Conservation (phyloP, 164 flowering plant species). For the Tinospora cordifolia region DNA sequence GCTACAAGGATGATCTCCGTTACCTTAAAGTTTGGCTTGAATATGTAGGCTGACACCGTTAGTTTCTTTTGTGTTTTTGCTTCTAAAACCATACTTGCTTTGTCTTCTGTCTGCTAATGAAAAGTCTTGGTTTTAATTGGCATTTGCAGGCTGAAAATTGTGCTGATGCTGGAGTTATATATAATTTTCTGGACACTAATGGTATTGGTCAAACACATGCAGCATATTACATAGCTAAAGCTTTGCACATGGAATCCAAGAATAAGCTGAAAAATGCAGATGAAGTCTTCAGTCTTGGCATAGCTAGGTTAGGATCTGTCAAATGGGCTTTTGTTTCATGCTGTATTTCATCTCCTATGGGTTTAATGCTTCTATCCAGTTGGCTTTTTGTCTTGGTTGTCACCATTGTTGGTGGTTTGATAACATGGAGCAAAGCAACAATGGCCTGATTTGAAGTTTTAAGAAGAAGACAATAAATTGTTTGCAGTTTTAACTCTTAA, state of each 20-base stretch:
- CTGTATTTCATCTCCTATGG: not conserved
- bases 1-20: slow-evolving; percentile 78
- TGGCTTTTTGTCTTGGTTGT: not conserved
- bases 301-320: slow-evolving; percentile 45
- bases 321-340: not conserved
- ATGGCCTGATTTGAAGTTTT: not conserved
- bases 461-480: not conserved
- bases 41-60: slow-evolving; percentile 56
- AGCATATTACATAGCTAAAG: slow-evolving; percentile 58
- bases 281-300: slow-evolving; percentile 63
- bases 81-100: not conserved
- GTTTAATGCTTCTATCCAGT: not conserved
- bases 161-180: slow-evolving; percentile 77
- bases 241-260: slow-evolving; percentile 71
- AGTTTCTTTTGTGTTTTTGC: not conserved
- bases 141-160: slow-evolving; percentile 76
- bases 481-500: not conserved
- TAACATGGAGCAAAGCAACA: not conserved
- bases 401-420: not conserved
- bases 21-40: slow-evolving; percentile 93
- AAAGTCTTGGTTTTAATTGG: slow-evolving; percentile 1
- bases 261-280: slow-evolving; percentile 58
- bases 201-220: slow-evolving; percentile 73
- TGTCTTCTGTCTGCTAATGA: not conserved
- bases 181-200: slow-evolving; percentile 67